A percentile compares a stretch with the other conserved stretches of the same genome.
Conservation (phyloP, 2,329 filamentous ascomycete species). For the Colletotrichum plurivorum region DNA sequence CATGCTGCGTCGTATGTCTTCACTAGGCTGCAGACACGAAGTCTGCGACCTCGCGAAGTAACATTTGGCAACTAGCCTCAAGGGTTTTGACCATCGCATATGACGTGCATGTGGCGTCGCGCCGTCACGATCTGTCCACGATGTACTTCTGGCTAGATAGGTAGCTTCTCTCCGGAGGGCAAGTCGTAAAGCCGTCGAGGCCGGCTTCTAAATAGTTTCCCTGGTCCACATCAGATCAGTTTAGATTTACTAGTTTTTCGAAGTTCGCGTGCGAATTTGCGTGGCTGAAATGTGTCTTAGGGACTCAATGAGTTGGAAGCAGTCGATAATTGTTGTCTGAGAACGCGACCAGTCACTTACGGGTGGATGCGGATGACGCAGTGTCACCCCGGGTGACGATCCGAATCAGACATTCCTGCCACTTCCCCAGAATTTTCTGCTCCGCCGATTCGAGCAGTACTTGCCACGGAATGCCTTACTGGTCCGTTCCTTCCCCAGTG, state of each 20-base stretch:
- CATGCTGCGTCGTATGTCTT: constrained; percentile 2
- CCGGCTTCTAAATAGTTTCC: neutral
- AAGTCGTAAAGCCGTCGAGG: too few species aligned
- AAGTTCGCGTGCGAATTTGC: constrained; percentile 4
- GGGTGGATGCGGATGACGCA: neutral
- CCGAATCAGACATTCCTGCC: constrained; percentile 22
- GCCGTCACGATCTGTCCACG: constrained; percentile 2
- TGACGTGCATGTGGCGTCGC: constrained; percentile 25
- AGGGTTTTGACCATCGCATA: neutral
- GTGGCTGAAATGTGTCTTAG: neutral
- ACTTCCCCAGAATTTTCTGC: constrained; percentile 29
- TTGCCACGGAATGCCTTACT: constrained; percentile 16
- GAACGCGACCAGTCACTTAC: constrained; percentile 5
- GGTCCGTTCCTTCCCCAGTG: neutral
- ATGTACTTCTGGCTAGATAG: too few species aligned
- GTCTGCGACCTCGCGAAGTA: neutral
- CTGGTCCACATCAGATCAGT: constrained; percentile 7
- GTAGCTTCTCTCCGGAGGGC: too few species aligned
- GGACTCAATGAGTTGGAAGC: neutral
- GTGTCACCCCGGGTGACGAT: constrained; percentile 23
- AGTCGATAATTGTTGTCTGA: neutral
- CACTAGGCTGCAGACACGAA: constrained; percentile 10
- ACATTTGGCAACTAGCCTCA: constrained; percentile 9
- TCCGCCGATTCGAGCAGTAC: neutral
- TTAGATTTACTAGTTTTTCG: neutral